phyloP scores from a whole-genome alignment of 345 rosid species.

The Arabis hirsuta region DNA sequence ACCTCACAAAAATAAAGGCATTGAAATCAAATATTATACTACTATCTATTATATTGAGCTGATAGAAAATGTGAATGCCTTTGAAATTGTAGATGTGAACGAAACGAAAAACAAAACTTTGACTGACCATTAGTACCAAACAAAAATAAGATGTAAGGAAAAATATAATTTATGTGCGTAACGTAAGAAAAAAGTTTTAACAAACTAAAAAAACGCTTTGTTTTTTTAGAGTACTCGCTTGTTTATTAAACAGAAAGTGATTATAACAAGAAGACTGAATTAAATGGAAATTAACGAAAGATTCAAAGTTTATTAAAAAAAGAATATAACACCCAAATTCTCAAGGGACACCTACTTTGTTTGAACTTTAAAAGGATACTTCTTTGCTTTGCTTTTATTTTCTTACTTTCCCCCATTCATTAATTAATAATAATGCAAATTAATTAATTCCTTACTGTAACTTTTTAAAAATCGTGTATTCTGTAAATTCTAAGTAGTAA shows the following conservation, averaged over 20 bases:
- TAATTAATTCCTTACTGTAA: not conserved
- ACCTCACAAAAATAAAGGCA: not conserved
- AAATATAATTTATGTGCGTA: slow-evolving; percentile 25
- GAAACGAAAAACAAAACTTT: slow-evolving; percentile 19
- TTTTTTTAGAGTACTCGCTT: slow-evolving; percentile 12
- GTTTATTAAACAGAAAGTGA: too few species aligned
- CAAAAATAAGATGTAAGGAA: slow-evolving; percentile 2
- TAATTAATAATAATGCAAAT: not conserved
- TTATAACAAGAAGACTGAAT: not conserved
- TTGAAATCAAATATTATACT: not conserved
- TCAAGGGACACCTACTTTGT: slow-evolving; percentile 22
- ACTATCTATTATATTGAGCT: too few species aligned
- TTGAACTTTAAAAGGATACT: slow-evolving; percentile 21
- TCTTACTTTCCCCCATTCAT: not conserved
- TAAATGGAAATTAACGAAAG: not conserved
- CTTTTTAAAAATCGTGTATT: not conserved
- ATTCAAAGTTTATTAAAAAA: not conserved
- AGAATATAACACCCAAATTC: slow-evolving; percentile 30
- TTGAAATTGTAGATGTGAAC: slow-evolving; percentile 20
- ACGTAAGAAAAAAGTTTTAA: slow-evolving; percentile 16
- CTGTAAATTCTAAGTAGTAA: not conserved
- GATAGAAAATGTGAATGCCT: slow-evolving; percentile 10
- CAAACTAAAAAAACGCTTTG: not conserved
- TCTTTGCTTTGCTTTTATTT: slow-evolving; percentile 19
- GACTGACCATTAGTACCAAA: slow-evolving; percentile 24